Evolutionary conservation across 768 basidiomycete species (phyloP).

Genomic region (Crassisporium funariophilum): DNA sequence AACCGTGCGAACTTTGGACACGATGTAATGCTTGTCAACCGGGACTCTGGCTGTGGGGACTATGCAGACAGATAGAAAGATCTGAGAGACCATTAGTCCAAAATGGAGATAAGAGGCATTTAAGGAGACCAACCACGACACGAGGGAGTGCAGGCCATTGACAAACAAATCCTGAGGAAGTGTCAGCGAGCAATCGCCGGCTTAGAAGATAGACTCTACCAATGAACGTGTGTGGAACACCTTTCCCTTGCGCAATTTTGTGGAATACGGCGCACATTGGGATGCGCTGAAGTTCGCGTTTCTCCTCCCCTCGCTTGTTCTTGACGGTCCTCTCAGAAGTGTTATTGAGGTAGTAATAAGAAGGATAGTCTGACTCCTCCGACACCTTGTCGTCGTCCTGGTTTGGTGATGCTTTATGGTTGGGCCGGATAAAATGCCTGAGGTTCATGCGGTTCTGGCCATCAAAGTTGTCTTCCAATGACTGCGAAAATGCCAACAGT

Average conservation of each 20-base stretch:
- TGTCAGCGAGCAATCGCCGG: not conserved
- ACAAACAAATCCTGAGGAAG: constrained; percentile 51
- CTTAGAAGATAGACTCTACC: constrained; percentile 33
- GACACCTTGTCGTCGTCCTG: constrained; percentile 14
- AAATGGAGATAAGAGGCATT: not conserved
- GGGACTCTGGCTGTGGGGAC: constrained; percentile 53
- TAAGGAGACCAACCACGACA: constrained; percentile 49
- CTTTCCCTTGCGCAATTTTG: constrained; percentile 51
- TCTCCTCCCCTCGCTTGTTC: constrained; percentile 21
- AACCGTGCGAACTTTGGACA: constrained; percentile 58
- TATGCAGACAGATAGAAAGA: constrained; percentile 63
- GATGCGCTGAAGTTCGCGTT: constrained; percentile 38
- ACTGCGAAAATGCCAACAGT: constrained; percentile 24
- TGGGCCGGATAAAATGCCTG: constrained; percentile 53
- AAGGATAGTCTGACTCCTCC: constrained; percentile 16
- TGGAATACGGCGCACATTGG: constrained; percentile 61
- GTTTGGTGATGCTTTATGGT: constrained; percentile 16
- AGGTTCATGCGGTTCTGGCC: constrained; percentile 54
- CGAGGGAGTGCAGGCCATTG: constrained; percentile 73
- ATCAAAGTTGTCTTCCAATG: constrained; percentile 65
- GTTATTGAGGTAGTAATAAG: constrained; percentile 23
- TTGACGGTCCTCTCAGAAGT: constrained; percentile 15
- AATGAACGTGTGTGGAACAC: constrained; percentile 67
- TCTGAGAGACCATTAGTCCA: constrained; percentile 30
- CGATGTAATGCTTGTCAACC: constrained; percentile 51